Base-by-base conservation (phyloP, 208 protist species). In the Trypanosoma boissoni region DNA sequence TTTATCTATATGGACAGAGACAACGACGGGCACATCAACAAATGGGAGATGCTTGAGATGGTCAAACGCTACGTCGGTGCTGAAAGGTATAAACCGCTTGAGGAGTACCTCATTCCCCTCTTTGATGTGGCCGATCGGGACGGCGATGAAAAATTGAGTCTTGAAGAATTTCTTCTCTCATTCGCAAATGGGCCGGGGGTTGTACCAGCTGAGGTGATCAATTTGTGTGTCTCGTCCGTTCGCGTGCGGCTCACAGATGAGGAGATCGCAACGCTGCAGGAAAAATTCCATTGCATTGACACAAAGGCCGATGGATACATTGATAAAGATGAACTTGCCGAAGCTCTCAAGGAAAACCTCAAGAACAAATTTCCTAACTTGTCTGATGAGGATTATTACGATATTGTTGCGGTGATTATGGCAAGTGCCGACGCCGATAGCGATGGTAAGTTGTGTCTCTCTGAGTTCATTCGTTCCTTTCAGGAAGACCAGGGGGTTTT, bases 401-500 rank as follows among this genome's bases (percentile, higher is more conserved):
- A 90, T 55, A 87, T 90, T 54, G 75, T 91, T 10, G 62, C 69
- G 3, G 83, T 91, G 37, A 78, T 91, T 16, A 79, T 93, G 74
- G 70, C 73, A 9, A 86, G 68, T 59, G 86, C 86, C 39, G 86
- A 93, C 58, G 41, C 64, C 27, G 78, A 90, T 54, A 26, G 66
- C 31, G 82, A 93, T 56, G 86, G 86, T 10, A 64, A 75, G 1
- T 70, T 93, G 3, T 89, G 72, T 31, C 61, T 91, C 9, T 87
- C 86, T 8, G 82, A 93, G 69, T 93, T 93, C 51, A 91, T 93
- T 51, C 86, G 86, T 37, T 87, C 78, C 53, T 93, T 80, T 70
- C 86, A 93, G 65, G 82, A 93, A 58, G 86, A 93, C 43, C 86
- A 93, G 29, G 83, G 83, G 43, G 86, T 93, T 16, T 76, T 93